These are phyloP conservation scores for Papilionanthe hybrid DNA, from an alignment of 116 monocot genomes.

Conservation along the genomic window DNA sequence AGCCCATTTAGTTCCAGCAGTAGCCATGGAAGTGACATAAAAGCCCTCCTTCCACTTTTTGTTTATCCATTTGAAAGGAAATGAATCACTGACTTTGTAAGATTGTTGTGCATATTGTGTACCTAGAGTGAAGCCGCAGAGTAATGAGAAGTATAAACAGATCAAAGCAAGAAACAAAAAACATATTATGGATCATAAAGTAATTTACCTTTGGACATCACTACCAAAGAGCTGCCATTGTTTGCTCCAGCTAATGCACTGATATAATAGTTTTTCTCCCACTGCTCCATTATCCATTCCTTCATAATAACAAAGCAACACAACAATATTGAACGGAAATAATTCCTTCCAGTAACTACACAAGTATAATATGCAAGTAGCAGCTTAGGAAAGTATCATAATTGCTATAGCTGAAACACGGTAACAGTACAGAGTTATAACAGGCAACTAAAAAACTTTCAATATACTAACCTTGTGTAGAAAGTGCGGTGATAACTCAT, in stretches of 20 bases:
- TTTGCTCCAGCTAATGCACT: conserved; percentile 86
- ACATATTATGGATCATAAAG: background rate
- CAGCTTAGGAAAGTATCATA: background rate
- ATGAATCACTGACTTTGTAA: conserved; percentile 94
- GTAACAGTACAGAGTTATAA: background rate
- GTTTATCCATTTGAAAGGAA: conserved; percentile 99
- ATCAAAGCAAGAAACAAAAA: background rate
- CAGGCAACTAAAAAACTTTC: background rate
- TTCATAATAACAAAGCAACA: conserved; percentile 11
- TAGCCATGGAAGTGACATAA: conserved; percentile 95
- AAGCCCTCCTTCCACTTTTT: conserved; percentile 97
- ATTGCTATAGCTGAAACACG: background rate
- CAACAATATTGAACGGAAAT: background rate
- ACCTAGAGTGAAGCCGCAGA: conserved; percentile 27
- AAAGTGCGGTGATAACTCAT: conserved; percentile 38
- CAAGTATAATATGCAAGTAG: background rate
- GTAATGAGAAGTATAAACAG: background rate
- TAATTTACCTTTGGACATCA: conserved; percentile 85
- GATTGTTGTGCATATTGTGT: conserved; percentile 87
- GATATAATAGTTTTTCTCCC: conserved; percentile 98
- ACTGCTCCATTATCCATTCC: conserved; percentile 99
- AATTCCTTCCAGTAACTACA: background rate
- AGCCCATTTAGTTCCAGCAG: conserved; percentile 83
- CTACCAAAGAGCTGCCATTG: conserved; percentile 87
- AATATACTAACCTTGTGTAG: conserved; percentile 38